Conservation (phyloP, 306 rosid genomes). For the Medicago lupulina region DNA sequence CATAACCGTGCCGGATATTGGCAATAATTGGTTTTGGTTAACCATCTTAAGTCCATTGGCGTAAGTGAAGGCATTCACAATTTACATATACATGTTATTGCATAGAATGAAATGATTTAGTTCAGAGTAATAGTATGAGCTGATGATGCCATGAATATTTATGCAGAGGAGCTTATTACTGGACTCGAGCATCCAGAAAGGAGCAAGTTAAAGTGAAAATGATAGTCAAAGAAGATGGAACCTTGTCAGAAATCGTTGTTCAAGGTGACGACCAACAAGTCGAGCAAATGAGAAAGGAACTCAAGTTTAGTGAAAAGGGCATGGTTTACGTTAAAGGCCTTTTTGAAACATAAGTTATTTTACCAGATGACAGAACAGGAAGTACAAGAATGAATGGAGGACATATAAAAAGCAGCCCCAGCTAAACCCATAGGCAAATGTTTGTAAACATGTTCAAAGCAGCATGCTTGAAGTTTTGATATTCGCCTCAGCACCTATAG, state of each 20-base stretch:
- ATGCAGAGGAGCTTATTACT: constrained; percentile 79
- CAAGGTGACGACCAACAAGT: constrained; percentile 94
- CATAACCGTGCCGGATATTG: constrained; percentile 78
- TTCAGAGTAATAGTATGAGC: neutral
- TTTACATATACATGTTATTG: neutral
- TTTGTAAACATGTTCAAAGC: neutral
- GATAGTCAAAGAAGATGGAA: constrained; percentile 61
- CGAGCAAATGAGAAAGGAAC: constrained; percentile 81
- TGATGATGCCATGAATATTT: constrained; percentile 26
- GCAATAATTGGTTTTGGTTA: constrained; percentile 91
- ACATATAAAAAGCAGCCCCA: neutral
- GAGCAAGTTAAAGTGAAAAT: constrained; percentile 85
- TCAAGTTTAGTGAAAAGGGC: constrained; percentile 75
- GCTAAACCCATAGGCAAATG: neutral
- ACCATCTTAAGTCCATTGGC: constrained; percentile 83
- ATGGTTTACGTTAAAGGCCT: constrained; percentile 85
- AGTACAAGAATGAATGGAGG: neutral
- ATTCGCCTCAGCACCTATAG: constrained; percentile 1
- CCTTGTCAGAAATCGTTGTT: constrained; percentile 64
- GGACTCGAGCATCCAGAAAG: constrained; percentile 81
- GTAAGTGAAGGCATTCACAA: constrained; percentile 56
- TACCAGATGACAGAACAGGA: neutral
- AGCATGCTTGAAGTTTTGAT: constrained; percentile 22
- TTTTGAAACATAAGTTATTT: constrained; percentile 50
- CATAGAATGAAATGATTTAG: neutral